A percentile compares a stretch with the other conserved stretches of the same genome.
Evolutionary conservation across 495 filamentous ascomycete species (phyloP).

Genomic region (Cercophora scortea): DNA sequence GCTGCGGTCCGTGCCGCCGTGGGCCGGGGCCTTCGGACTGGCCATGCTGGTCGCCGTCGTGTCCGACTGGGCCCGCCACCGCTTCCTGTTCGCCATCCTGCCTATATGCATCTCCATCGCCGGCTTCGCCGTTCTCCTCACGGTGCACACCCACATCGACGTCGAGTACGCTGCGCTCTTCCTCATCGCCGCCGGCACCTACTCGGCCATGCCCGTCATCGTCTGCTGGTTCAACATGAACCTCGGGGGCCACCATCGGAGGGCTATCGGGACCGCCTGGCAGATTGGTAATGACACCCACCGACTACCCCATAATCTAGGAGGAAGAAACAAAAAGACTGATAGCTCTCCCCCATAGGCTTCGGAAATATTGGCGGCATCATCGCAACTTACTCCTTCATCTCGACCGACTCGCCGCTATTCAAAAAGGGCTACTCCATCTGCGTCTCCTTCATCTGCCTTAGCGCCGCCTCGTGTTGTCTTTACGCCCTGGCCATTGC

Average conservation of each 20-base stretch:
- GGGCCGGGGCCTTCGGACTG: conserved; percentile 69
- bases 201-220: conserved; percentile 72
- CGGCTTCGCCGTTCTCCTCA: conserved; percentile 67
- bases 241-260: conserved; percentile 75
- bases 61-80: conserved; percentile 62
- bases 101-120: conserved; percentile 57
- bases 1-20: conserved; percentile 76
- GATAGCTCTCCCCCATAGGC: conserved; percentile 20
- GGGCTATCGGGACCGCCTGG: conserved; percentile 78
- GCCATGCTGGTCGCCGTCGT: conserved; percentile 63
- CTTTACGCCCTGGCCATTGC: conserved; percentile 53
- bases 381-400: conserved; percentile 78
- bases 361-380: conserved; percentile 96
- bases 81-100: conserved; percentile 65
- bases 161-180: conserved; percentile 70
- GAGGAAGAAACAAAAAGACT: neutral
- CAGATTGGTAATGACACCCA: conserved; percentile 50
- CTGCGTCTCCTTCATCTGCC: conserved; percentile 62
- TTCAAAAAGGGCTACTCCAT: conserved; percentile 74
- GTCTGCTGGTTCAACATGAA: conserved; percentile 97
- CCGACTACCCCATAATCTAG: neutral
- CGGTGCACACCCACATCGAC: conserved; percentile 42
- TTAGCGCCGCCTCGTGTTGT: conserved; percentile 54
- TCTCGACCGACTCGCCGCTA: conserved; percentile 58
- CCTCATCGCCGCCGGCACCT: conserved; percentile 56